A percentile compares a stretch with the other conserved stretches of the same genome.
Conservation (phyloP, 2,329 filamentous ascomycete species). For the Claviceps humidiphila region DNA sequence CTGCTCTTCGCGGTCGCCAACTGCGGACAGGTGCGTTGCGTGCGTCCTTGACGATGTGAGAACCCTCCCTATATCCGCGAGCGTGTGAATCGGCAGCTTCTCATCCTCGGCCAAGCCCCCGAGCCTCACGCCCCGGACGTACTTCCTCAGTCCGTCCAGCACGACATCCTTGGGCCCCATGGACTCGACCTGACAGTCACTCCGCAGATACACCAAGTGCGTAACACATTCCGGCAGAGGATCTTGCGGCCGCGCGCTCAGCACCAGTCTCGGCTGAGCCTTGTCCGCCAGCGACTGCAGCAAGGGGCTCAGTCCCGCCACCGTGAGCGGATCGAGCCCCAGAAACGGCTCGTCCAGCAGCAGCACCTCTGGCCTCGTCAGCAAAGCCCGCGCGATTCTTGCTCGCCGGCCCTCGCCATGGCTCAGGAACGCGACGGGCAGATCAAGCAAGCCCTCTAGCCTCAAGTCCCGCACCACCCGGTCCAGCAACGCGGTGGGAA, state of each 20-base stretch:
- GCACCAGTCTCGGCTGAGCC: conserved; percentile 56
- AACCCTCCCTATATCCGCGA: conserved; percentile 36
- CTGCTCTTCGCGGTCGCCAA: conserved; percentile 7
- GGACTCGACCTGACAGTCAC: conserved; percentile 49
- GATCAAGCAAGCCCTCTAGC: conserved; percentile 54
- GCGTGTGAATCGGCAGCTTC: conserved; percentile 31
- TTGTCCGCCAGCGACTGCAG: conserved; percentile 54
- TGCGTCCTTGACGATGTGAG: conserved; percentile 17
- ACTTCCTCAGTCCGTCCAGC: conserved; percentile 36
- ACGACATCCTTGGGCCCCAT: conserved; percentile 55
- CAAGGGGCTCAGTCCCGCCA: conserved; percentile 56
- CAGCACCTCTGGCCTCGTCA: conserved; percentile 66
- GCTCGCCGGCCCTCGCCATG: conserved; percentile 86
- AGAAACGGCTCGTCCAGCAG: conserved; percentile 92
- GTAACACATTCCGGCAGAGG: conserved; percentile 82
- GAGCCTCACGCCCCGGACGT: conserved; percentile 32
- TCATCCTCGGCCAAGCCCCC: conserved; percentile 32
- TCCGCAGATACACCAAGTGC: conserved; percentile 60
- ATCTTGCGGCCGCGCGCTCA: conserved; percentile 76
- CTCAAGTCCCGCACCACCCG: conserved; percentile 57
- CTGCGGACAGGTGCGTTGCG: conserved; percentile 2
- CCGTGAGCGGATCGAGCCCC: conserved; percentile 80
- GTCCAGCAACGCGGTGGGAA: conserved; percentile 38
- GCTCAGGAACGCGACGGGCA: conserved; percentile 81
- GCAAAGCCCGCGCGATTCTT: conserved; percentile 73